Conservation (phyloP, 108 stramenopile genomes). For the Epithemia pelagica region DNA sequence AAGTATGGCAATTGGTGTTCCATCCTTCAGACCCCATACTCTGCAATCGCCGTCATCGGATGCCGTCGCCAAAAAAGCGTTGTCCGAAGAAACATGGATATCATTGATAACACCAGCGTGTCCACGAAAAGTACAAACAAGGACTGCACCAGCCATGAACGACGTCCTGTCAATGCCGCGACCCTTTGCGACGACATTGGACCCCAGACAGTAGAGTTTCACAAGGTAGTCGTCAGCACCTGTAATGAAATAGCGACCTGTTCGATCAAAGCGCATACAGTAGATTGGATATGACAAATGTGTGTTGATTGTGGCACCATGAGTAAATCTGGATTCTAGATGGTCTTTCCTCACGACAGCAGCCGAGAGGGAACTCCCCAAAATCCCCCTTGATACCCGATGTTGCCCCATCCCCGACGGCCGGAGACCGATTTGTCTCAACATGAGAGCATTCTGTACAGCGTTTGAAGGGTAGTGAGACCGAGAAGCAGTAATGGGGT, state of each 20-base stretch:
- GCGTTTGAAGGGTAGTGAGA: background rate
- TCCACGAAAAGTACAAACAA: slow-evolving; percentile 83
- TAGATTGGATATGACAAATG: slow-evolving; percentile 84
- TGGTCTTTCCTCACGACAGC: slow-evolving; percentile 19
- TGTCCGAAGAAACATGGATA: slow-evolving; percentile 87
- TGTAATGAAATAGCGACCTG: slow-evolving; percentile 86
- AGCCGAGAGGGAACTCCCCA: background rate
- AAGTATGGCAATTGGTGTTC: slow-evolving; percentile 77
- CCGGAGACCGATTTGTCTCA: background rate
- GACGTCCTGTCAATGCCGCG: background rate
- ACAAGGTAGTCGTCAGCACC: slow-evolving; percentile 93
- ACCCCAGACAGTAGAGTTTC: slow-evolving; percentile 78
- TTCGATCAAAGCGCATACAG: slow-evolving; percentile 82
- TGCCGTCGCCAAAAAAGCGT: slow-evolving; percentile 84
- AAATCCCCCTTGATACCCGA: background rate
- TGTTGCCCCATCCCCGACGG: background rate
- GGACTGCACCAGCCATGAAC: slow-evolving; percentile 50
- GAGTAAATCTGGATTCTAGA: slow-evolving; percentile 49
- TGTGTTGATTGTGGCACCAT: slow-evolving; percentile 74
- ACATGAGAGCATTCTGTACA: background rate
- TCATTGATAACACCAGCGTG: slow-evolving; percentile 91
- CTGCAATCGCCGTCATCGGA: slow-evolving; percentile 78
- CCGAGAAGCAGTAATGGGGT: background rate
- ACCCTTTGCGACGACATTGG: slow-evolving; percentile 13
- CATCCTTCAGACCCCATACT: slow-evolving; percentile 85